Evolutionary conservation across 305 asterid genomes (phyloP).

Genomic region (Salvia sclarea): DNA sequence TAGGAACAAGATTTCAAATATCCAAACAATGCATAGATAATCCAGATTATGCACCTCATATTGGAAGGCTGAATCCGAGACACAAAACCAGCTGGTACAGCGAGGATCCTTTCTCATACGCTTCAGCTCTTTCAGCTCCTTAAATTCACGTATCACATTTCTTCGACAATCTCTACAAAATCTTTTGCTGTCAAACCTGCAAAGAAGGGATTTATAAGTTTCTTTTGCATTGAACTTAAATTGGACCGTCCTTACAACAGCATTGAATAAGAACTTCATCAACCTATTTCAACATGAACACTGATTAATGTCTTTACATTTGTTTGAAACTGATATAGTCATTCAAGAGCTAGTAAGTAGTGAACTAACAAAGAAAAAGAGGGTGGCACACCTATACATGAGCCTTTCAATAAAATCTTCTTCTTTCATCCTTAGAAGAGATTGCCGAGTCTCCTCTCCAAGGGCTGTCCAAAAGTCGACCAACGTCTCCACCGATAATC

Average conservation of each 20-base stretch:
- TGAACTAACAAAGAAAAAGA: constrained; percentile 6
- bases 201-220: constrained; percentile 29
- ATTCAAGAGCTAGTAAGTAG: background rate
- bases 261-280: background rate
- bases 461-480: constrained; percentile 99
- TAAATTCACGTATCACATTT: constrained; percentile 95
- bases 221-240: constrained; percentile 8
- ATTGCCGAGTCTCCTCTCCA: constrained; percentile 88
- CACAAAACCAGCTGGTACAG: constrained; percentile 96
- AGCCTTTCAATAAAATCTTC: constrained; percentile 97
- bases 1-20: constrained; percentile 9
- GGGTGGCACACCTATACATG: constrained; percentile 73
- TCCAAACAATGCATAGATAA: constrained; percentile 22
- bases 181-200: constrained; percentile 98
- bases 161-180: constrained; percentile 99
- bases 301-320: background rate
- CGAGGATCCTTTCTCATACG: constrained; percentile 83
- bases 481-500: constrained; percentile 92
- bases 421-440: constrained; percentile 96
- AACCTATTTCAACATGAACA: constrained; percentile 1
- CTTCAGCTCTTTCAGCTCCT: constrained; percentile 94
- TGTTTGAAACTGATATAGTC: background rate
- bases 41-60: constrained; percentile 67
- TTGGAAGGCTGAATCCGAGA: constrained; percentile 85
- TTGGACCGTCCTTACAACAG: background rate